These are phyloP conservation scores for Alternaria gansuensis DNA, from an alignment of 2,329 filamentous ascomycete genomes.

Conservation along the genomic window DNA sequence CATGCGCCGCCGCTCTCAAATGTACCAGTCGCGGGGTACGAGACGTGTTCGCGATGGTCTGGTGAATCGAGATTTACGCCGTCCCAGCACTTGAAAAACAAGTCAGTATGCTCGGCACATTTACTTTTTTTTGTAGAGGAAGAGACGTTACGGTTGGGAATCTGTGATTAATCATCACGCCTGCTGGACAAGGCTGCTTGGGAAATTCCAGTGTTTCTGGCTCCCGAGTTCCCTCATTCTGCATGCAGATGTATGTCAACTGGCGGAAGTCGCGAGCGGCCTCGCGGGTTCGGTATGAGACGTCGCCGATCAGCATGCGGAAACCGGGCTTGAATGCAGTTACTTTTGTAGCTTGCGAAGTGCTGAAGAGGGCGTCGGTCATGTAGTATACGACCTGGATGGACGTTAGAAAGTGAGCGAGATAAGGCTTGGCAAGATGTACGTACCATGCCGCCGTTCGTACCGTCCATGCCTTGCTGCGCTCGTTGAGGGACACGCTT, in stretches of 20 bases:
- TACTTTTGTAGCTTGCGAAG: constrained; percentile 48
- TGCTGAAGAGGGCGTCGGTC: constrained; percentile 48
- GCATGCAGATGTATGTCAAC: constrained; percentile 43
- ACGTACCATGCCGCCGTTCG: constrained; percentile 50
- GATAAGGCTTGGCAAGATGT: not conserved
- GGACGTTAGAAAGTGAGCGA: not conserved
- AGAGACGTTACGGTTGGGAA: constrained; percentile 30
- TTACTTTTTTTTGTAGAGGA: not conserved
- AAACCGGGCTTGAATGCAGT: constrained; percentile 57
- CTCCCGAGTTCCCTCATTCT: constrained; percentile 39
- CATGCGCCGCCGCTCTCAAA: constrained; percentile 45
- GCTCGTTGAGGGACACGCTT: constrained; percentile 56
- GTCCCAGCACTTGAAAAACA: constrained; percentile 33
- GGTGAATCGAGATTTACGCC: constrained; percentile 41
- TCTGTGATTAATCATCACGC: constrained; percentile 42
- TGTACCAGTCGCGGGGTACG: constrained; percentile 40
- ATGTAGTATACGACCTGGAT: constrained; percentile 58
- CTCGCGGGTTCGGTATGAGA: constrained; percentile 34
- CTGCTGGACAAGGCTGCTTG: constrained; percentile 34
- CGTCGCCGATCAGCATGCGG: constrained; percentile 58
- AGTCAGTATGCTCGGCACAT: not conserved
- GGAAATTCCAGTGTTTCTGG: constrained; percentile 40
- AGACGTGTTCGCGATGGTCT: constrained; percentile 39
- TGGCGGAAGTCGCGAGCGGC: constrained; percentile 38
- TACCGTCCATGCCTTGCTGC: constrained; percentile 56